Evolutionary conservation across 768 basidiomycete species (phyloP).

Genomic region (Phaeotremella fagi): DNA sequence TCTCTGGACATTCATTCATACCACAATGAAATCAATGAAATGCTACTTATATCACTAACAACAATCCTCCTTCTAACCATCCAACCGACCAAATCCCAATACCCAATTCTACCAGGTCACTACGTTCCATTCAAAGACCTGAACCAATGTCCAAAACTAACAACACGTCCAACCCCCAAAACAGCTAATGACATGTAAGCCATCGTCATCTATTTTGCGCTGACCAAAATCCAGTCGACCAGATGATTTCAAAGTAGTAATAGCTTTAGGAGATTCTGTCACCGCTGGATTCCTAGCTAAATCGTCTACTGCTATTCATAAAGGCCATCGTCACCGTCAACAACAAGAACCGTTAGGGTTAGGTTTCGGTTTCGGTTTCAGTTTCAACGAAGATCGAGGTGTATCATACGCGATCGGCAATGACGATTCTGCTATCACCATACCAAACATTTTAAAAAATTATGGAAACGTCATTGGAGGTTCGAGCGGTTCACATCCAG

Average conservation of each 20-base stretch:
- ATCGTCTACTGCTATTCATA: constrained; percentile 1
- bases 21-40: too few species aligned
- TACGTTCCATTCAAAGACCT: constrained; percentile 24
- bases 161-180: constrained; percentile 1
- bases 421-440: constrained; percentile 21
- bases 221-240: constrained; percentile 33
- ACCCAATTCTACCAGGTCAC: neutral
- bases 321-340: neutral
- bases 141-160: constrained; percentile 17
- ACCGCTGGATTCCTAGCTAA: constrained; percentile 44
- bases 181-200: constrained; percentile 32
- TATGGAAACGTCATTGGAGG: constrained; percentile 18
- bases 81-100: too few species aligned
- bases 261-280: constrained; percentile 49
- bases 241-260: constrained; percentile 45
- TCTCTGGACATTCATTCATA: too few species aligned
- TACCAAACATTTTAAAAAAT: constrained; percentile 23
- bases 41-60: too few species aligned
- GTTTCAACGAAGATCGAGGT: constrained; percentile 27
- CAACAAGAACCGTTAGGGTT: neutral
- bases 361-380: neutral
- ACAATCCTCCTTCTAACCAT: too few species aligned
- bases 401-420: constrained; percentile 29
- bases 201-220: too few species aligned
- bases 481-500: constrained; percentile 19